phyloP scores from a whole-genome alignment of 768 basidiomycete species.

The Leccinum subgranulosum region DNA sequence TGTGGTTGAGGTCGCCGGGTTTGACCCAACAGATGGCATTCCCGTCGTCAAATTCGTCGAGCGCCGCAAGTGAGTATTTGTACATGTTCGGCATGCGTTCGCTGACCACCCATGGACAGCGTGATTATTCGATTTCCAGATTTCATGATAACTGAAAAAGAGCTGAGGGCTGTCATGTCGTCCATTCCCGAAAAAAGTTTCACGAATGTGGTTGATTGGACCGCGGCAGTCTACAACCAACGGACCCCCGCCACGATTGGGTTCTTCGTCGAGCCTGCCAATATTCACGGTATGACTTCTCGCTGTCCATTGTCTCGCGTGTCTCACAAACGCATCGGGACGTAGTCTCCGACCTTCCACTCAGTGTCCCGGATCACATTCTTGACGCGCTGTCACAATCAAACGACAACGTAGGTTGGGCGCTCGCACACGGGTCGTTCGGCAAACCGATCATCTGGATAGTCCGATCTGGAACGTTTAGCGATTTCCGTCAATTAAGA shows the following conservation, averaged over 20 bases:
- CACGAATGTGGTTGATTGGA: slow-evolving; percentile 12
- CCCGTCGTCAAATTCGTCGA: slow-evolving; percentile 18
- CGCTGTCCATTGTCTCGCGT: not conserved
- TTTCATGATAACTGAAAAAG: slow-evolving; percentile 11
- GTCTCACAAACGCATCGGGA: not conserved
- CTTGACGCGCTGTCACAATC: slow-evolving; percentile 7
- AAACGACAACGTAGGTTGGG: not conserved
- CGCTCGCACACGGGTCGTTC: not conserved
- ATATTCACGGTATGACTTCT: not conserved
- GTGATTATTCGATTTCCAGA: slow-evolving; percentile 7
- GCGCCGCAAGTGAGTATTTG: slow-evolving; percentile 10
- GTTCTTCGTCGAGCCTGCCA: slow-evolving; percentile 16
- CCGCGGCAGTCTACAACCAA: slow-evolving; percentile 7
- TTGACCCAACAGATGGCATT: slow-evolving; percentile 14
- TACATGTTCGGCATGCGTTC: too few relatives aligned
- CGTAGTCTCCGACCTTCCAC: not conserved
- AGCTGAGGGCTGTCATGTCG: slow-evolving; percentile 8
- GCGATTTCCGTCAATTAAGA: slow-evolving; percentile 17
- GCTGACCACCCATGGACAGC: not conserved
- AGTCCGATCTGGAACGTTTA: slow-evolving; percentile 20
- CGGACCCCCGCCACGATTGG: slow-evolving; percentile 5
- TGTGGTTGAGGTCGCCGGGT: slow-evolving; percentile 19
- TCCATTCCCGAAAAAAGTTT: not conserved
- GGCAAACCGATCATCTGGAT: slow-evolving; percentile 22
- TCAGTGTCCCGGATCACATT: not conserved